These are phyloP conservation scores for Ceratocystis alfenasii DNA, from an alignment of 2,329 filamentous ascomycete genomes.

Conservation along the genomic window DNA sequence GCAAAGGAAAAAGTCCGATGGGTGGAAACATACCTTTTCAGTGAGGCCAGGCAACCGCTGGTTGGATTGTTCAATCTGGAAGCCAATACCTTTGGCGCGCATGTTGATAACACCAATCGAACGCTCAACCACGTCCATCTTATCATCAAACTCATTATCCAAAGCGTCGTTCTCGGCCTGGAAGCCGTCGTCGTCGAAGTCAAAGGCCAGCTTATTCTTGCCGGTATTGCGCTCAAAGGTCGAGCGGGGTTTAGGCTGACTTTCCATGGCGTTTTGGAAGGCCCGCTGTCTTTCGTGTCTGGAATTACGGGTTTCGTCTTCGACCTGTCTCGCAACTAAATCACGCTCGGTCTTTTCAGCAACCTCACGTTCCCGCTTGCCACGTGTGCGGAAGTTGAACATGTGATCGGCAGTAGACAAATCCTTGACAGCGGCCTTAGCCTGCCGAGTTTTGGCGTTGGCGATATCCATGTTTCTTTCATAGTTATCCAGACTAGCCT, in stretches of 20 bases:
- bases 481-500: constrained; percentile 68
- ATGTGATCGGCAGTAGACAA: constrained; percentile 75
- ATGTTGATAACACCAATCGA: constrained; percentile 61
- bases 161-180: constrained; percentile 41
- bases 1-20: background rate
- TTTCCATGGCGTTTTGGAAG: constrained; percentile 21
- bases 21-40: constrained; percentile 48
- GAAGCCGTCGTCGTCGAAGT: constrained; percentile 52
- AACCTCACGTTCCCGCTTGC: constrained; percentile 52
- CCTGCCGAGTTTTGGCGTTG: constrained; percentile 60
- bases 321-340: constrained; percentile 8
- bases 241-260: constrained; percentile 12
- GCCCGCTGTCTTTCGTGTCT: constrained; percentile 29
- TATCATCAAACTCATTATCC: constrained; percentile 45
- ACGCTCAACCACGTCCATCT: constrained; percentile 52
- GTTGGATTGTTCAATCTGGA: constrained; percentile 64
- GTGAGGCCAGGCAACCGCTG: constrained; percentile 44
- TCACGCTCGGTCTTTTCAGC: constrained; percentile 55
- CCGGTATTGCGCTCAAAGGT: constrained; percentile 15
- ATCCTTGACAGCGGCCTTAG: constrained; percentile 69
- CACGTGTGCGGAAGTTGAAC: constrained; percentile 58
- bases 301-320: constrained; percentile 17
- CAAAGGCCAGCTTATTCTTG: constrained; percentile 57
- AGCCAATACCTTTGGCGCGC: constrained; percentile 63
- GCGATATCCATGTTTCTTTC: constrained; percentile 74